phyloP scores from a whole-genome alignment of 2,329 filamentous ascomycete species.

The Rutstroemia sp. region DNA sequence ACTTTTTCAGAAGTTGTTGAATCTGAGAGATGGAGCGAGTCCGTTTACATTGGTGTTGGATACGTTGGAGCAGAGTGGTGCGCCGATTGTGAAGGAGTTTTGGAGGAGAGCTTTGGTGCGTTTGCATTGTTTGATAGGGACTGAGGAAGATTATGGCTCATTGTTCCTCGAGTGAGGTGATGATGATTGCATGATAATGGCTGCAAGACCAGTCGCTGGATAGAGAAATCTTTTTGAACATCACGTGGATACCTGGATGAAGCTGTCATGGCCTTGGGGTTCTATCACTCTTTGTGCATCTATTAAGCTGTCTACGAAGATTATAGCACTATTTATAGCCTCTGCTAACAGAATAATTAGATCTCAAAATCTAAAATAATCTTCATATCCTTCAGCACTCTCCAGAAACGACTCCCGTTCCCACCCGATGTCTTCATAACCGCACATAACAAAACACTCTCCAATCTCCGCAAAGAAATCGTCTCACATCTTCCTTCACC shows the following conservation, averaged over 20 bases:
- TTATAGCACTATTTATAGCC: no score
- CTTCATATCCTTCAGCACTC: conserved; percentile 70
- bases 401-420: conserved; percentile 46
- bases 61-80: conserved; percentile 72
- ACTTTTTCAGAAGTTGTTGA: conserved; percentile 74
- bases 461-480: conserved; percentile 53
- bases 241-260: conserved; percentile 3
- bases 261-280: neutral
- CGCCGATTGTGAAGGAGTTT: conserved; percentile 65
- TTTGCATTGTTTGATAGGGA: neutral
- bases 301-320: no score
- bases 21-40: conserved; percentile 69
- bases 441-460: conserved; percentile 51
- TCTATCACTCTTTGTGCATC: neutral
- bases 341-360: conserved; percentile 30
- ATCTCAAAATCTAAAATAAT: conserved; percentile 61
- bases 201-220: neutral
- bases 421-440: conserved; percentile 62
- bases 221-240: neutral
- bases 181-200: no score
- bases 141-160: neutral
- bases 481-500: conserved; percentile 35
- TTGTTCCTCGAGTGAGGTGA: neutral
- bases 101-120: conserved; percentile 61
- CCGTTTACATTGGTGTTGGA: conserved; percentile 85